These are phyloP conservation scores for Microsporum canis DNA, from an alignment of 2,329 filamentous ascomycete genomes.

Conservation along the genomic window DNA sequence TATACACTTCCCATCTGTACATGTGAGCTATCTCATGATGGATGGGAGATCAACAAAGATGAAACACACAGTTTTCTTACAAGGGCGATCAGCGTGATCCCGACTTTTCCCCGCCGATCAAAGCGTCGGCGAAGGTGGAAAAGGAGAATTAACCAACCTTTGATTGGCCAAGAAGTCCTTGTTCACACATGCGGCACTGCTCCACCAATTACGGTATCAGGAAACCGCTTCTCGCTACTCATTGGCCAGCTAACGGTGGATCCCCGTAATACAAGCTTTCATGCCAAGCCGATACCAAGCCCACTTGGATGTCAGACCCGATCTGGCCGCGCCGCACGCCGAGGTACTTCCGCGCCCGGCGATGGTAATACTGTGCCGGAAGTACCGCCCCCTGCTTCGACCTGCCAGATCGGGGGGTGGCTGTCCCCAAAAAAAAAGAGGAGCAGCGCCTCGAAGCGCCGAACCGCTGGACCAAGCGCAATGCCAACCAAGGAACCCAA, in stretches of 20 bases:
- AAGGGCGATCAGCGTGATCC: neutral
- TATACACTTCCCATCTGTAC: neutral
- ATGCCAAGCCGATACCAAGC: neutral
- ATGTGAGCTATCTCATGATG: neutral
- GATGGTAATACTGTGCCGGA: neutral
- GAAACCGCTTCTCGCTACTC: neutral
- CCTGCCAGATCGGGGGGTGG: neutral
- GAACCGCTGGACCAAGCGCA: neutral
- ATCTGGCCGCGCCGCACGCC: neutral
- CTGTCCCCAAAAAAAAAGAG: too few relatives aligned
- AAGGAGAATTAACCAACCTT: neutral
- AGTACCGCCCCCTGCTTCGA: neutral
- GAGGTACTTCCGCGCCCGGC: neutral
- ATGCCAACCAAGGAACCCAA: neutral
- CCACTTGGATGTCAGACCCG: neutral
- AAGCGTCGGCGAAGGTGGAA: neutral
- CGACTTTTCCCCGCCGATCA: conserved; percentile 1
- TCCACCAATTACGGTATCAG: neutral
- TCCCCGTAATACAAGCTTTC: neutral
- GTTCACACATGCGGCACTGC: neutral
- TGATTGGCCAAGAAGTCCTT: neutral
- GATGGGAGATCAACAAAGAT: conserved; percentile 1
- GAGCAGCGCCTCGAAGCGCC: neutral
- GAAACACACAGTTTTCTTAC: neutral
- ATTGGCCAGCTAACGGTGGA: neutral